Percentiles rank a stretch among this genome's conserved stretches.
Conservation (phyloP, 2,329 filamentous ascomycete genomes). For the Botryotinia globosa region DNA sequence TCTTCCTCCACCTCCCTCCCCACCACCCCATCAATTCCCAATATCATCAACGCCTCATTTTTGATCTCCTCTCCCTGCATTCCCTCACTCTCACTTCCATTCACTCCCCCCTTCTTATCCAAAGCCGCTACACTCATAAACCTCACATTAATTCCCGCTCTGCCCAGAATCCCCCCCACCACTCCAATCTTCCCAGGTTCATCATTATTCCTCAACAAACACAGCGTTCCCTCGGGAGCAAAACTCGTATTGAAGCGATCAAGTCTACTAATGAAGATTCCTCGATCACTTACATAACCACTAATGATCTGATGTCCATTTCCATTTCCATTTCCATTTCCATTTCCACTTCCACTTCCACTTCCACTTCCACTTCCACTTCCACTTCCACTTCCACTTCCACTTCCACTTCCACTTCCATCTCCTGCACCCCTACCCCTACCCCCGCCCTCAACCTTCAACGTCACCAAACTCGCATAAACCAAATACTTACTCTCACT, state of each 20-base stretch:
- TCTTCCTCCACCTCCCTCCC: slow-evolving; percentile 53
- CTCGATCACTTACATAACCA: slow-evolving; percentile 64
- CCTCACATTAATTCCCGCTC: slow-evolving; percentile 70
- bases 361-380: slow-evolving; percentile 13
- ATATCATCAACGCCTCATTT: slow-evolving; percentile 77
- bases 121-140: slow-evolving; percentile 73
- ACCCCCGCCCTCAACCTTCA: slow-evolving; percentile 43
- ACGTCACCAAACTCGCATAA: slow-evolving; percentile 69
- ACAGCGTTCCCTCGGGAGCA: slow-evolving; percentile 66
- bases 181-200: slow-evolving; percentile 78
- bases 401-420: slow-evolving; percentile 23
- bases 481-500: slow-evolving; percentile 59
- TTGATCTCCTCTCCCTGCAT: slow-evolving; percentile 35
- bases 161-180: slow-evolving; percentile 68
- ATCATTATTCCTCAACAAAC: slow-evolving; percentile 82
- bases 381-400: slow-evolving; percentile 39
- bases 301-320: slow-evolving; percentile 51
- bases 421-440: not conserved
- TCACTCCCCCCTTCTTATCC: slow-evolving; percentile 23
- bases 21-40: slow-evolving; percentile 68
- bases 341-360: not conserved
- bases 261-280: slow-evolving; percentile 67
- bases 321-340: slow-evolving; percentile 29
- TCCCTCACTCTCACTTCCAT: slow-evolving; percentile 33
- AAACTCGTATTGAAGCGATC: slow-evolving; percentile 74